These are phyloP conservation scores for Passiflora organensis DNA, from an alignment of 345 rosid species.

Conservation along the genomic window DNA sequence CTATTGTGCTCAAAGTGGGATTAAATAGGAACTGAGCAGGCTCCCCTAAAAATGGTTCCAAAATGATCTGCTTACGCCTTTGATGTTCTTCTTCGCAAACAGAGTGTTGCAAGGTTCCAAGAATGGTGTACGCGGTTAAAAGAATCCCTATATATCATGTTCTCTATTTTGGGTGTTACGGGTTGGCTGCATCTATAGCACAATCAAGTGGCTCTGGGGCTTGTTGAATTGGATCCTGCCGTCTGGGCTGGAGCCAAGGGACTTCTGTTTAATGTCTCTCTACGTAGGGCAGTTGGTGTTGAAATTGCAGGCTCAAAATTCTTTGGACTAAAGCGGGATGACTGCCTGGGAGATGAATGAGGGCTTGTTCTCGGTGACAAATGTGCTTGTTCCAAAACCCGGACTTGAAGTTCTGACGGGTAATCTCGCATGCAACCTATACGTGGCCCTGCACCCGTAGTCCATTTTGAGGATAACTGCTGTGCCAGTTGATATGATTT, in stretches of 20 bases:
- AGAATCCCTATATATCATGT: slow-evolving; percentile 4
- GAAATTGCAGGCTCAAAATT: neutral
- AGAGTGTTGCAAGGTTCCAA: no score
- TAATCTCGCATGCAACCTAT: slow-evolving; percentile 96
- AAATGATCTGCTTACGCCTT: no score
- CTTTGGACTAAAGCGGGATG: slow-evolving; percentile 16
- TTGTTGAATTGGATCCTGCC: slow-evolving; percentile 7
- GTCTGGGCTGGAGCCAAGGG: slow-evolving; percentile 16
- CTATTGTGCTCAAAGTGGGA: no score
- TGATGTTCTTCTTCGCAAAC: no score
- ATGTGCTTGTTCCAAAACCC: slow-evolving; percentile 61
- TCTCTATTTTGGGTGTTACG: slow-evolving; percentile 5
- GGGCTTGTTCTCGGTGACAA: slow-evolving; percentile 57
- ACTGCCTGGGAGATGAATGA: slow-evolving; percentile 8
- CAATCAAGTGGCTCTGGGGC: neutral
- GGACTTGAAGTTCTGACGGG: slow-evolving; percentile 69
- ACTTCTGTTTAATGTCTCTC: slow-evolving; percentile 22
- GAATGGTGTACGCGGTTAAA: neutral
- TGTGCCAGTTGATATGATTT: slow-evolving; percentile 74
- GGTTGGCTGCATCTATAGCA: slow-evolving; percentile 1
- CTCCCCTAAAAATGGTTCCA: no score
- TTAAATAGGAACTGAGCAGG: no score
- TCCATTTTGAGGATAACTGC: slow-evolving; percentile 73
- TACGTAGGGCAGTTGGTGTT: slow-evolving; percentile 14
- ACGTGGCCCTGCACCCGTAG: slow-evolving; percentile 89